Conservation (phyloP, 1,284 basidiomycete genomes). For the Ceratobasidium papillatum region DNA sequence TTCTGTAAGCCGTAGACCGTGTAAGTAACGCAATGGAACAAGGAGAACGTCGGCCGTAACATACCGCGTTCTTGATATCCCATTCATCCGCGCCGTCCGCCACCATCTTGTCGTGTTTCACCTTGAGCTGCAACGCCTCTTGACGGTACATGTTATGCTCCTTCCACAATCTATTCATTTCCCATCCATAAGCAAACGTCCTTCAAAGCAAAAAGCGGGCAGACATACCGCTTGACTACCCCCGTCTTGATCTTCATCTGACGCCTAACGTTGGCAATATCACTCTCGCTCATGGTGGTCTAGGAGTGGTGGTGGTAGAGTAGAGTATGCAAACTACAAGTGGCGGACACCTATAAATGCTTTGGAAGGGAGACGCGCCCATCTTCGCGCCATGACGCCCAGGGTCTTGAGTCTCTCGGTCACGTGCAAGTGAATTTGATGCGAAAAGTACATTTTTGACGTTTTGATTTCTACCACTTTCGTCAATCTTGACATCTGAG, state of each 20-base stretch:
- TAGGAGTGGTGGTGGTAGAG: conserved; percentile 18
- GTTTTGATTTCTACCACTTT: neutral
- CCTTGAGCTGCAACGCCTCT: conserved; percentile 69
- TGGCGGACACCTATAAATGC: conserved; percentile 27
- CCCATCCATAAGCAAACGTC: neutral
- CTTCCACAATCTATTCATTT: conserved; percentile 69
- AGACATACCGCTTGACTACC: conserved; percentile 70
- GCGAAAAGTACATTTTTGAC: neutral
- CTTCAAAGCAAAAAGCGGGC: neutral
- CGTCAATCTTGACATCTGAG: neutral
- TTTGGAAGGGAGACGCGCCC: conserved; percentile 1
- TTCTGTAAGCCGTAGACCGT: conserved; percentile 58
- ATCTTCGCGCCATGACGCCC: conserved; percentile 24
- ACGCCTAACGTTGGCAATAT: conserved; percentile 60
- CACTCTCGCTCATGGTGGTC: conserved; percentile 49
- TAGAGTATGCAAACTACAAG: neutral
- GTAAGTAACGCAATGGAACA: neutral
- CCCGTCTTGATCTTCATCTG: conserved; percentile 86
- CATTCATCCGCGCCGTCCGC: conserved; percentile 75
- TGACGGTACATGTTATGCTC: conserved; percentile 74
- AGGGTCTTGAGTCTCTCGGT: conserved; percentile 22
- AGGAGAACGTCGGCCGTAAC: conserved; percentile 48
- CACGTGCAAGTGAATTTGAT: conserved; percentile 33
- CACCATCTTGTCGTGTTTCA: conserved; percentile 69
- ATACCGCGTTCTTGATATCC: conserved; percentile 81